phyloP scores from a whole-genome alignment of 164 flowering plant species.

The Dillenia turbinata region DNA sequence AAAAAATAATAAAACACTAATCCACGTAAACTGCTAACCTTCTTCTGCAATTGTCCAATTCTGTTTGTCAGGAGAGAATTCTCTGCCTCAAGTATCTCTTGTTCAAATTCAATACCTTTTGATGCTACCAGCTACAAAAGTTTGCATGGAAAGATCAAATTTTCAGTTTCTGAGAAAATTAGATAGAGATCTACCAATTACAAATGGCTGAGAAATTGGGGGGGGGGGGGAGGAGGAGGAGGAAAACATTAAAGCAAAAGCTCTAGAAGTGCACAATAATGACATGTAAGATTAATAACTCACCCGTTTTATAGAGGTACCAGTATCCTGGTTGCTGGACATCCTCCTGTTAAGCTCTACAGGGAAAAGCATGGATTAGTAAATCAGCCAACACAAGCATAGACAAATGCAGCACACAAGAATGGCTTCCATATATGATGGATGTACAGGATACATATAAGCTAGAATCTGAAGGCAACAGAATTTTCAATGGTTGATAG shows the following conservation, averaged over 20 bases:
- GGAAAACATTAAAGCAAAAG: no score
- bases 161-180: constrained; percentile 5
- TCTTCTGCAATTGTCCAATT: constrained; percentile 55
- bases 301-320: constrained; percentile 43
- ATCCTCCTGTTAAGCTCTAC: constrained; percentile 70
- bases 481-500: no score
- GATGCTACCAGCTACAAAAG: constrained; percentile 46
- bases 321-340: constrained; percentile 31
- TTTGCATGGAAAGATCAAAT: constrained; percentile 5
- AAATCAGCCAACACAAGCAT: no score
- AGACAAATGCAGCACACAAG: no score
- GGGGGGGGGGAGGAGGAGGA: no score
- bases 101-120: constrained; percentile 69
- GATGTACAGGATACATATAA: no score
- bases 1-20: neutral
- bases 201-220: no score
- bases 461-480: no score
- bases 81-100: constrained; percentile 77
- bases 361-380: constrained; percentile 3
- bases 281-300: constrained; percentile 15
- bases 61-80: constrained; percentile 58
- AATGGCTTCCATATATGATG: no score
- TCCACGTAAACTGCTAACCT: constrained; percentile 39
- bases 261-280: no score
- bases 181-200: neutral